These are phyloP conservation scores for Pseudevernia furfuracea DNA, from an alignment of 495 filamentous ascomycete species.

Conservation along the genomic window DNA sequence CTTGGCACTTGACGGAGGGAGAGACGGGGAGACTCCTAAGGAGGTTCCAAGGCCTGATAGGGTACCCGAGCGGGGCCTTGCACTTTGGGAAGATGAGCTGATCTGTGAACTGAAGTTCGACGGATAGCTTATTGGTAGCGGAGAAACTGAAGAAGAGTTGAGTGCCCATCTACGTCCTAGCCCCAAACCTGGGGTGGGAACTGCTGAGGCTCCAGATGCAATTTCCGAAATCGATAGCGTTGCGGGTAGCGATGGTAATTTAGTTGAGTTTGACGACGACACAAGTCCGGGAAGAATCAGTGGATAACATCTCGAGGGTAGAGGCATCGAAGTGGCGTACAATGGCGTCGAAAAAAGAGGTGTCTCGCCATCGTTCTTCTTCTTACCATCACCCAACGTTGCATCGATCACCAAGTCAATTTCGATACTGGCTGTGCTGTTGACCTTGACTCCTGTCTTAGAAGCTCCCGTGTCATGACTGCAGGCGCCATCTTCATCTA, in stretches of 20 bases:
- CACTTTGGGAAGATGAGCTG: too few species aligned
- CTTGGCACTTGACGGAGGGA: too few species aligned
- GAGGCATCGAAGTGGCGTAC: background rate
- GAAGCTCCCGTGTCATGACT: constrained; percentile 19
- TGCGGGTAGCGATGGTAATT: background rate
- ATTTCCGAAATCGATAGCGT: background rate
- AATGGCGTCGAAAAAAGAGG: constrained; percentile 13
- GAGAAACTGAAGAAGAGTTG: background rate
- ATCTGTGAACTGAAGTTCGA: too few species aligned
- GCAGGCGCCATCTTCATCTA: constrained; percentile 28
- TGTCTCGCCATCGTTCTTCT: too few species aligned
- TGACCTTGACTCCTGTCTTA: constrained; percentile 29
- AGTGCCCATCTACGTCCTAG: background rate
- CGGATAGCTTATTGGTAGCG: too few species aligned
- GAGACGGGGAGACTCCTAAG: too few species aligned
- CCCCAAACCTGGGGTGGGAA: background rate
- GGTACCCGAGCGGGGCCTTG: too few species aligned
- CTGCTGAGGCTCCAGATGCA: background rate
- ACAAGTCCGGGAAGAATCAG: constrained; percentile 17
- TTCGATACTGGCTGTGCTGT: constrained; percentile 24
- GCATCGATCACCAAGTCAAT: constrained; percentile 37
- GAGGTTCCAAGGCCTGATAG: too few species aligned
- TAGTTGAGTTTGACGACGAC: background rate
- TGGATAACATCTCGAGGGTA: constrained; percentile 18
- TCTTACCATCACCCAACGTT: too few species aligned